These are phyloP conservation scores for Crucibulum laeve DNA, from an alignment of 768 basidiomycete genomes.

Conservation along the genomic window DNA sequence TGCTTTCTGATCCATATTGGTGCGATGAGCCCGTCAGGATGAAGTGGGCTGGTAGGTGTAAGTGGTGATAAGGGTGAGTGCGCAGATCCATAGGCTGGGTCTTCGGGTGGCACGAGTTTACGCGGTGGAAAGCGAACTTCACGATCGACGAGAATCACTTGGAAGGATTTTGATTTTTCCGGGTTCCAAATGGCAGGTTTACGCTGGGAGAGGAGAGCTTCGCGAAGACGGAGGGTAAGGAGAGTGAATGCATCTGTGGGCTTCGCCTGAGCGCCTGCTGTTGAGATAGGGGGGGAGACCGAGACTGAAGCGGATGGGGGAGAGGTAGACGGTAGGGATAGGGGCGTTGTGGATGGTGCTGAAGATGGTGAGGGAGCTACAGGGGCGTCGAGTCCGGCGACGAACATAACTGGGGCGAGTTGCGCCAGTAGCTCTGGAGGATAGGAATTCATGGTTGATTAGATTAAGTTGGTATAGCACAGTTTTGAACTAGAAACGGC, in stretches of 20 bases:
- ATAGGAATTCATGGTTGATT: constrained; percentile 78
- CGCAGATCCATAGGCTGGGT: constrained; percentile 48
- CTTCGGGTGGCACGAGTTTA: constrained; percentile 62
- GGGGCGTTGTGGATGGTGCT: constrained; percentile 16
- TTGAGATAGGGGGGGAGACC: too few species aligned
- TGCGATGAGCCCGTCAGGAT: constrained; percentile 94
- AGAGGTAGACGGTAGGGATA: constrained; percentile 17
- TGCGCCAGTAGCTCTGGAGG: constrained; percentile 87
- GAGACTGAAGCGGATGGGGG: too few species aligned
- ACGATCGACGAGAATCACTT: constrained; percentile 82
- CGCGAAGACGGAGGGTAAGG: constrained; percentile 60
- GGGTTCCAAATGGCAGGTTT: constrained; percentile 70
- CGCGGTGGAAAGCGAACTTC: constrained; percentile 83
- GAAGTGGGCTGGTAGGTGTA: constrained; percentile 80
- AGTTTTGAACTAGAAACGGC: too few species aligned
- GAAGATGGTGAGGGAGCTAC: constrained; percentile 17
- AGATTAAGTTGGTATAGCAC: too few species aligned
- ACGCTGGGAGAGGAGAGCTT: constrained; percentile 59
- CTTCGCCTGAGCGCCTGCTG: too few species aligned
- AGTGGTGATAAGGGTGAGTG: constrained; percentile 96
- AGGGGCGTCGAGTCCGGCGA: constrained; percentile 69
- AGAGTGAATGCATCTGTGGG: constrained; percentile 57
- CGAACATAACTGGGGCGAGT: constrained; percentile 90
- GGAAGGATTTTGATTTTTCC: constrained; percentile 70
- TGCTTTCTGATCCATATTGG: constrained; percentile 99